Percentiles rank a stretch among this genome's conserved stretches.
phyloP scores from a whole-genome alignment of 441 rosid genomes.

The Erodium trifolium region DNA sequence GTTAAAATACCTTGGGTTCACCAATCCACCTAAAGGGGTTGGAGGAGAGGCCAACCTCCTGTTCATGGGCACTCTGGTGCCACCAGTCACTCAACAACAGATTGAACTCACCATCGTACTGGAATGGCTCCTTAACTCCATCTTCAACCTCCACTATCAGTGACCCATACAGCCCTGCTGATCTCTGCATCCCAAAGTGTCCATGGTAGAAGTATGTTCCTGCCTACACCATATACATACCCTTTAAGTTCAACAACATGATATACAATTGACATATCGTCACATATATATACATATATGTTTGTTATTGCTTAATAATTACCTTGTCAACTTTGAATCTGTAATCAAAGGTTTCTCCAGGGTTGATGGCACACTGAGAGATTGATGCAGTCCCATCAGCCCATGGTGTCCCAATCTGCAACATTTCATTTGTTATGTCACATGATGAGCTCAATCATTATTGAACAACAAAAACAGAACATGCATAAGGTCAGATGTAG shows the following conservation, averaged over 20 bases:
- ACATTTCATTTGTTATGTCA: background rate
- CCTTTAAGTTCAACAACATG: too few species aligned
- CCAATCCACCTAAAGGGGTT: slow-evolving; percentile 66
- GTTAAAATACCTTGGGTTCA: slow-evolving; percentile 50
- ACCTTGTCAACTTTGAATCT: slow-evolving; percentile 67
- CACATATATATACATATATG: too few species aligned
- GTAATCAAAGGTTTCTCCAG: slow-evolving; percentile 66
- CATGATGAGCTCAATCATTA: too few species aligned
- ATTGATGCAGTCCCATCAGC: slow-evolving; percentile 85
- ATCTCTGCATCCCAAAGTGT: slow-evolving; percentile 81
- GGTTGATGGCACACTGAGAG: slow-evolving; percentile 66
- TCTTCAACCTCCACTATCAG: slow-evolving; percentile 49
- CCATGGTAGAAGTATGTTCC: slow-evolving; percentile 85
- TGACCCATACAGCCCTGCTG: slow-evolving; percentile 65
- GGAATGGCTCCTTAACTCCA: slow-evolving; percentile 47
- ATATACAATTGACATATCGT: too few species aligned
- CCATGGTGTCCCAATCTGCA: slow-evolving; percentile 71
- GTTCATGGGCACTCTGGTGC: slow-evolving; percentile 48
- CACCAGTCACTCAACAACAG: slow-evolving; percentile 77
- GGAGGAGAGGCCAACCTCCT: slow-evolving; percentile 69
- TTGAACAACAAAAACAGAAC: too few species aligned
- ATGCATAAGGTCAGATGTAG: too few species aligned
- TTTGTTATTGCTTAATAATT: background rate
- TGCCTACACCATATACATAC: slow-evolving; percentile 30
- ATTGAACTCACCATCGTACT: slow-evolving; percentile 55